Evolutionary conservation across 2,329 filamentous ascomycete genomes (phyloP), one percentile per base, ranked within the genome.

Genomic region (Colletotrichum sp.): DNA sequence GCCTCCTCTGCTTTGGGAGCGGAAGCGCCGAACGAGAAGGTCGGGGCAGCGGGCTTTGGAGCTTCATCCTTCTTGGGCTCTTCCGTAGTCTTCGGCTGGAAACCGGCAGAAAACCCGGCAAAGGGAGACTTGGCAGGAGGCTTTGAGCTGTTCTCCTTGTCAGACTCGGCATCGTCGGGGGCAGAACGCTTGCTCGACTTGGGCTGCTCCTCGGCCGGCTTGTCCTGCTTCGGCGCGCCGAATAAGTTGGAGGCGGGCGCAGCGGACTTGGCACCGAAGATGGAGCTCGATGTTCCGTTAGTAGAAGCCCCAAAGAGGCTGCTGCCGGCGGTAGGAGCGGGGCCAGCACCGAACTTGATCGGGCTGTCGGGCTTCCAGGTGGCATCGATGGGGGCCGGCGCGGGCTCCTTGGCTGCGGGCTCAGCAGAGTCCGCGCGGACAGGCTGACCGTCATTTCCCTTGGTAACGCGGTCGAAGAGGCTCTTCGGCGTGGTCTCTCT

Each of bases 381-480:
- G 63, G 89, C 85, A 78, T 89, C 85, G 24, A 81, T 78, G 2
- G 84, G 80, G 26, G 79, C 77, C 44, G 79, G 70, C 59, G 79
- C 69, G 6, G 66, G 8, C 30, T 72, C 80, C 80, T 80, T 88
- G 87, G 81, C 78, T 49, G 44, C 44, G n/a, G 81, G 82, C 24
- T 79, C 70, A 5, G 49, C 69, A 10, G 73, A 74, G 60, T 82
- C 79, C 70, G 86, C 80, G 30, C 89, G 86, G 3, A 90, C 81
- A 18, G 89, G 87, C 72, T 91, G 86, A 3, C 89, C 89, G 76
- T 90, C 86, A 21, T 81, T 84, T 63, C 85, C 88, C 81, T 87
- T 89, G 7, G 86, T 88, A 9, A 92, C 86, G 39, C 90, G 88
- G 52, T 91, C 90, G 78, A 92, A 92, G 16, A 92, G 80, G 80